Conservation (phyloP, 1,139 yeast genomes). For the Taphrina confusa region DNA sequence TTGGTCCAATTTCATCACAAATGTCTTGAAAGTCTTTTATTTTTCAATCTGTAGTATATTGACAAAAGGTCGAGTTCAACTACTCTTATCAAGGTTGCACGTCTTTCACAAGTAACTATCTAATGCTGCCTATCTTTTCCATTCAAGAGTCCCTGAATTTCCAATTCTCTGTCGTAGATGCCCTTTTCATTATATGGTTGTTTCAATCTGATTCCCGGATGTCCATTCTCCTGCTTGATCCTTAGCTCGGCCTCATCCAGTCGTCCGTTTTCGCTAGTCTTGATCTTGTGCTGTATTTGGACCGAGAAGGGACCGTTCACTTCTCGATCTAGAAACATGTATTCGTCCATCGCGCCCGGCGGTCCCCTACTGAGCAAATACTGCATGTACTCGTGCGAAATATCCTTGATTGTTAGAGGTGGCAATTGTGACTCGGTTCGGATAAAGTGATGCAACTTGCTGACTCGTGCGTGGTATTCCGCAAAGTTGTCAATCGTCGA, state of each 20-base stretch:
- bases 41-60: too few relatives aligned
- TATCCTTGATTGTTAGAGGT: slow-evolving; percentile 43
- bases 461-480: slow-evolving; percentile 37
- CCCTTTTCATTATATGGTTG: slow-evolving; percentile 30
- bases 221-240: slow-evolving; percentile 44
- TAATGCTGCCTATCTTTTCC: too few relatives aligned
- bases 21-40: too few relatives aligned
- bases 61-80: too few relatives aligned
- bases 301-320: slow-evolving; percentile 46
- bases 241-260: slow-evolving; percentile 36
- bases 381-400: slow-evolving; percentile 44
- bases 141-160: slow-evolving; percentile 18
- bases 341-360: slow-evolving; percentile 41
- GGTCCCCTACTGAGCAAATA: slow-evolving; percentile 43
- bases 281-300: slow-evolving; percentile 38
- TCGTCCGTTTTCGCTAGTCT: slow-evolving; percentile 35
- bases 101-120: too few relatives aligned
- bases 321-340: slow-evolving; percentile 46
- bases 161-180: slow-evolving; percentile 24
- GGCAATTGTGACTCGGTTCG: slow-evolving; percentile 43
- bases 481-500: slow-evolving; percentile 33
- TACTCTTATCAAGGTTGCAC: too few relatives aligned
- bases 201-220: slow-evolving; percentile 46
- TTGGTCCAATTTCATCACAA: too few relatives aligned
- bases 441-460: slow-evolving; percentile 40